Evolutionary conservation across 129 eudicot genomes (phyloP).

Genomic region (Centaurea solstitialis): DNA sequence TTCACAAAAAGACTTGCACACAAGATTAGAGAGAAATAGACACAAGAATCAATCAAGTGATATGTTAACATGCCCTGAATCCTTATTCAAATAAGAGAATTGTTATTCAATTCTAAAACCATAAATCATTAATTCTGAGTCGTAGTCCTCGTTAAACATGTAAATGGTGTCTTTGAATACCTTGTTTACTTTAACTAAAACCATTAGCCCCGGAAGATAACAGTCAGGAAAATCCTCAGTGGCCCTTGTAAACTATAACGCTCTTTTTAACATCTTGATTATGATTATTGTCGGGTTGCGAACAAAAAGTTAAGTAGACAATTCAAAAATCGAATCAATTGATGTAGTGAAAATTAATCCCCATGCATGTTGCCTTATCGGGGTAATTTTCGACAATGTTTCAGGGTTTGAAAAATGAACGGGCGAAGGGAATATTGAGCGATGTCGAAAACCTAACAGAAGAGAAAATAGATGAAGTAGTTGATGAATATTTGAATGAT

Average conservation of each 20-base stretch:
- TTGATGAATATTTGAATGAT: conserved; percentile 41
- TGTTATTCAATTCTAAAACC: too few species aligned
- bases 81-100: too few species aligned
- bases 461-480: conserved; percentile 50
- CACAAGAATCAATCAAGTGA: not conserved
- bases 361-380: not conserved
- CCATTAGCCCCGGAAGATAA: not conserved
- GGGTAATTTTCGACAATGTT: not conserved
- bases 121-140: not conserved
- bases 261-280: too few species aligned
- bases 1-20: not conserved
- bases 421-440: conserved; percentile 33
- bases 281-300: not conserved
- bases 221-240: not conserved
- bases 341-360: not conserved
- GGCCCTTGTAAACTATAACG: not conserved
- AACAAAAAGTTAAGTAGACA: not conserved
- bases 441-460: conserved; percentile 48
- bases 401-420: conserved; percentile 42
- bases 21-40: not conserved
- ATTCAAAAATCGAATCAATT: not conserved
- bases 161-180: too few species aligned
- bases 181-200: not conserved
- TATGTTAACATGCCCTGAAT: not conserved
- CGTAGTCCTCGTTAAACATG: not conserved